These are phyloP conservation scores for Chaetomium globosum DNA, from an alignment of 2,329 filamentous ascomycete genomes.

Conservation along the genomic window DNA sequence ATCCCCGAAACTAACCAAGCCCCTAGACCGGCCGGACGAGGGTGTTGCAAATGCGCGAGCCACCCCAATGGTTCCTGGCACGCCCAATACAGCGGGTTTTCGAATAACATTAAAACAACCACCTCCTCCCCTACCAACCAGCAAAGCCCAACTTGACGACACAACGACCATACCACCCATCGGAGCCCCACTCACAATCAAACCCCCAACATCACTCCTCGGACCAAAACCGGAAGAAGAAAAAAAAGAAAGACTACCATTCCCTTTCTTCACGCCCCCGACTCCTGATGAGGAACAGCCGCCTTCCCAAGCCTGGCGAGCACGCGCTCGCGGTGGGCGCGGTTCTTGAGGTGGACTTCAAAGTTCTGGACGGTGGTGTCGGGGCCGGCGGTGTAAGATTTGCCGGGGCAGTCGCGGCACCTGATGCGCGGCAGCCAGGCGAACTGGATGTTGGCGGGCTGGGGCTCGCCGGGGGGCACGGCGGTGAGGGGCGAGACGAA, in stretches of 20 bases:
- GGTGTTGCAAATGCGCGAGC: neutral
- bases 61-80: neutral
- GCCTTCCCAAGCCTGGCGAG: slow-evolving; percentile 43
- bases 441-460: slow-evolving; percentile 68
- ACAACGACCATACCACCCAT: neutral
- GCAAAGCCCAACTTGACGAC: neutral
- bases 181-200: neutral
- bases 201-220: neutral
- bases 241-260: neutral
- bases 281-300: neutral
- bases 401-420: slow-evolving; percentile 89
- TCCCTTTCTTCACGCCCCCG: neutral
- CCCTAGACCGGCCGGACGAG: neutral
- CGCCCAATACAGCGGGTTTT: neutral
- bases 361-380: slow-evolving; percentile 87
- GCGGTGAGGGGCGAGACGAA: slow-evolving; percentile 54
- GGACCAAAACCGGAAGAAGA: neutral
- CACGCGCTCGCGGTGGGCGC: slow-evolving; percentile 74
- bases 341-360: slow-evolving; percentile 87
- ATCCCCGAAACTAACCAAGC: neutral
- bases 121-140: neutral
- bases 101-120: neutral
- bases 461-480: slow-evolving; percentile 47
- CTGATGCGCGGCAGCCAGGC: slow-evolving; percentile 87
- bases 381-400: slow-evolving; percentile 88